phyloP scores from a whole-genome alignment of 1,139 yeast genomes.

The Kluyveromyces marxianus region DNA sequence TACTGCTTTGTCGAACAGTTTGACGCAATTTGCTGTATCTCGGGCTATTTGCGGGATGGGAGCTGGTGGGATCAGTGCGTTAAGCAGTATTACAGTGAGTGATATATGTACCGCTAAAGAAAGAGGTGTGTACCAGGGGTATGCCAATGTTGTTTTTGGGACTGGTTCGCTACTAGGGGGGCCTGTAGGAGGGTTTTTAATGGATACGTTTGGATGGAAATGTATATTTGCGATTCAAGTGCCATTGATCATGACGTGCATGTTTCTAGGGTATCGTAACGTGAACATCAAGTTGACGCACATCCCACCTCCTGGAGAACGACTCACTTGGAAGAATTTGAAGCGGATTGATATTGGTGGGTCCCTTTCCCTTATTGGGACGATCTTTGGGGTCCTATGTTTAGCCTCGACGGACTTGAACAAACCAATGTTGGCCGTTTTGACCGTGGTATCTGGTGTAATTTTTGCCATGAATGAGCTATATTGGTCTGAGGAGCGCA shows the following conservation, averaged over 20 bases:
- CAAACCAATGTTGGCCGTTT: slow-evolving; percentile 12
- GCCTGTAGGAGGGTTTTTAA: slow-evolving; percentile 61
- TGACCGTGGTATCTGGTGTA: slow-evolving; percentile 15
- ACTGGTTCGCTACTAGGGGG: slow-evolving; percentile 69
- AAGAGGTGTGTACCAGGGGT: slow-evolving; percentile 44
- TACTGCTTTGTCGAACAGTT: slow-evolving; percentile 36
- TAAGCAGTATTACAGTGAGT: slow-evolving; percentile 40
- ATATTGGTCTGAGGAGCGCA: slow-evolving; percentile 26
- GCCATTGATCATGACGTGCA: slow-evolving; percentile 49
- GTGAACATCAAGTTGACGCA: slow-evolving; percentile 26
- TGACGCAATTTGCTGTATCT: slow-evolving; percentile 38
- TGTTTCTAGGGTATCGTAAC: slow-evolving; percentile 31
- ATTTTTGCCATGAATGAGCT: slow-evolving; percentile 24
- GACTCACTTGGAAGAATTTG: slow-evolving; percentile 39
- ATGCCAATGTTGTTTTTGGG: slow-evolving; percentile 58
- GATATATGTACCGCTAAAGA: slow-evolving; percentile 43
- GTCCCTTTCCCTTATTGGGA: slow-evolving; percentile 49
- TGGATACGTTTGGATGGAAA: slow-evolving; percentile 78
- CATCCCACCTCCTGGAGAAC: slow-evolving; percentile 30
- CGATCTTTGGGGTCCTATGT: slow-evolving; percentile 45
- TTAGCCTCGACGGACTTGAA: slow-evolving; percentile 29
- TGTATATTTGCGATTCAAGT: slow-evolving; percentile 52
- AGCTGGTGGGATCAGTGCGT: slow-evolving; percentile 43
- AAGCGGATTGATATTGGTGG: slow-evolving; percentile 71
- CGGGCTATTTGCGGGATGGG: slow-evolving; percentile 48